Conservation (phyloP, 257 asterid genomes). For the Lycium barbarum region DNA sequence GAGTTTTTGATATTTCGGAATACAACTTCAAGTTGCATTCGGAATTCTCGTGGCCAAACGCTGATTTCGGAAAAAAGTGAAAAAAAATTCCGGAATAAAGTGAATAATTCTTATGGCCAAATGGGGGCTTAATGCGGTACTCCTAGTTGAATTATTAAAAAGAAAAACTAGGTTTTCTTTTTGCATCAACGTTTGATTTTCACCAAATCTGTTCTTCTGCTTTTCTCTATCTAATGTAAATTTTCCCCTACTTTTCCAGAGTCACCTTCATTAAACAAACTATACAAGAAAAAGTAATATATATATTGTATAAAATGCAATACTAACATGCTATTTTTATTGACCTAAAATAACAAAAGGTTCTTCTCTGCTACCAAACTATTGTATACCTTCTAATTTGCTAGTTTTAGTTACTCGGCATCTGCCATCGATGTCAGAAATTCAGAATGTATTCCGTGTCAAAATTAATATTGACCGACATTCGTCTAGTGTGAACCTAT, state of each 20-base stretch:
- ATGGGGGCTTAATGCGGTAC: not conserved
- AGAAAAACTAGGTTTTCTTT: not conserved
- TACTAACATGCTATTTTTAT: not conserved
- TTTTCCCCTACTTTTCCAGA: not conserved
- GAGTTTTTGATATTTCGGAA: too few relatives aligned
- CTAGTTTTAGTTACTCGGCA: not conserved
- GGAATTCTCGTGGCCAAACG: too few relatives aligned
- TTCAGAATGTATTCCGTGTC: not conserved
- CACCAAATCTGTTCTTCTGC: not conserved
- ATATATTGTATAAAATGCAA: not conserved
- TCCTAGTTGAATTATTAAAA: not conserved
- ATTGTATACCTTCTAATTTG: not conserved
- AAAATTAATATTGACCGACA: not conserved
- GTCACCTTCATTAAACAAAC: not conserved
- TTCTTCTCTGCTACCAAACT: not conserved
- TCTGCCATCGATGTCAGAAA: not conserved
- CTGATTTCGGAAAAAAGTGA: too few relatives aligned
- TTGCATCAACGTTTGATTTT: not conserved
- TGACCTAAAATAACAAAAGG: not conserved
- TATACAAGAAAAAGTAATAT: not conserved
- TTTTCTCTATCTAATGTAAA: not conserved
- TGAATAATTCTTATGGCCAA: too few relatives aligned
- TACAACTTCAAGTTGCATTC: too few relatives aligned
- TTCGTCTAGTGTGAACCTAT: not conserved
- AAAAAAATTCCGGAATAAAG: too few relatives aligned